These are phyloP conservation scores for Heracleum sosnowskyi DNA, from an alignment of 129 eudicot genomes.

Conservation along the genomic window DNA sequence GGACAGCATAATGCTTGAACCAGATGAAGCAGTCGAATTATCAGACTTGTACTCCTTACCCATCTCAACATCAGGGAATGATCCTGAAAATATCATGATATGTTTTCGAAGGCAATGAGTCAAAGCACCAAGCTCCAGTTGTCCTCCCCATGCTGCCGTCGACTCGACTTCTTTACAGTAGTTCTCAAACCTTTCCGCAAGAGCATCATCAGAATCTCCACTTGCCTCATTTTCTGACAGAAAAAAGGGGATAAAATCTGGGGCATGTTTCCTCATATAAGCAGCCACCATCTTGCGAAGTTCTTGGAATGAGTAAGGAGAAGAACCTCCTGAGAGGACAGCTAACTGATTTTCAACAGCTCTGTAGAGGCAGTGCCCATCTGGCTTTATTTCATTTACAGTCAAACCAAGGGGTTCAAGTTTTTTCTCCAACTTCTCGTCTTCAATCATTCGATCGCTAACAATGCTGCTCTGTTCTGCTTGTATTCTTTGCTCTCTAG, in stretches of 20 bases:
- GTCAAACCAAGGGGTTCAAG: conserved; percentile 68
- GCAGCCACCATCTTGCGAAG: conserved; percentile 85
- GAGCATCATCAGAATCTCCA: conserved; percentile 48
- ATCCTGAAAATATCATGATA: conserved; percentile 80
- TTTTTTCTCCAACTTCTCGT: conserved; percentile 54
- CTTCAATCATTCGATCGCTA: conserved; percentile 61
- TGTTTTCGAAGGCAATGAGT: conserved; percentile 78
- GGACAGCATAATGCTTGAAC: conserved; percentile 63
- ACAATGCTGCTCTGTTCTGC: conserved; percentile 74
- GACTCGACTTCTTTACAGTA: conserved; percentile 86
- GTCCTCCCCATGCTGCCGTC: conserved; percentile 99
- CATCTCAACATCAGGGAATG: conserved; percentile 98
- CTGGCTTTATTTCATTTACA: conserved; percentile 75
- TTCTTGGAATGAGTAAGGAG: conserved; percentile 57
- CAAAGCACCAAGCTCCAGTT: conserved; percentile 76
- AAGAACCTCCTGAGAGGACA: conserved; percentile 36
- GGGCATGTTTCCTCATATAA: conserved; percentile 60
- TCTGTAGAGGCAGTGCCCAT: conserved; percentile 87
- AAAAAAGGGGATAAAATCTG: conserved; percentile 77
- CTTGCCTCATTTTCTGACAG: conserved; percentile 53
- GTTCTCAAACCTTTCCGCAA: conserved; percentile 58
- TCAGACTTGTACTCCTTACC: conserved; percentile 88
- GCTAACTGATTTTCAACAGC: conserved; percentile 87
- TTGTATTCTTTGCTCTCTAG: conserved; percentile 84
- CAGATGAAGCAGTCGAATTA: conserved; percentile 18